These are phyloP conservation scores for Aureobasidium namibiae DNA, from an alignment of 2,329 filamentous ascomycete species.

Conservation along the genomic window DNA sequence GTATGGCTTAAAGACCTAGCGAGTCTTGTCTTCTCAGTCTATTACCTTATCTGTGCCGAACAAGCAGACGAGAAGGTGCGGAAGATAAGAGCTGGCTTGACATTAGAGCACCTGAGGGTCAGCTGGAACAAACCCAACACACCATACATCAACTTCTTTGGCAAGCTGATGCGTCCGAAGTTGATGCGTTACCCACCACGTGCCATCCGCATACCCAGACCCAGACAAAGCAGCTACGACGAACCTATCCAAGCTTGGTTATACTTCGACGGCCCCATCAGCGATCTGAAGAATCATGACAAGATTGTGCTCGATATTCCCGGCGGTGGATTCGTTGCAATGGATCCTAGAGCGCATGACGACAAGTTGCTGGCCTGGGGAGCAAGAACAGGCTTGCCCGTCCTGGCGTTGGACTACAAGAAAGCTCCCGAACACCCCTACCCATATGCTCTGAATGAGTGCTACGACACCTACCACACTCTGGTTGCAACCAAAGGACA, in stretches of 20 bases:
- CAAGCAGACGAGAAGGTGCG: conserved; percentile 94
- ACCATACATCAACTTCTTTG: conserved; percentile 70
- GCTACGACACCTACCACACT: conserved; percentile 74
- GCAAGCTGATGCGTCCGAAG: conserved; percentile 64
- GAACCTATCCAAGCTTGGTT: conserved; percentile 82
- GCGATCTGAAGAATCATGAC: conserved; percentile 65
- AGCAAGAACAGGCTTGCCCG: conserved; percentile 74
- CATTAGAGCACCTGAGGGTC: conserved; percentile 81
- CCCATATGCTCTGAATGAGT: conserved; percentile 78
- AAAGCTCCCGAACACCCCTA: conserved; percentile 82
- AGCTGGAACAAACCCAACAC: conserved; percentile 94
- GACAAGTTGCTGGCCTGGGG: conserved; percentile 93
- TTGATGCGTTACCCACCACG: conserved; percentile 64
- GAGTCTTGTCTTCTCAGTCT: conserved; percentile 75
- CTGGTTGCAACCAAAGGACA: conserved; percentile 64
- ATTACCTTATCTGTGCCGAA: conserved; percentile 88
- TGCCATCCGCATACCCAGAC: conserved; percentile 75
- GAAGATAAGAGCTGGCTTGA: conserved; percentile 77
- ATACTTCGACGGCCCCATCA: conserved; percentile 84
- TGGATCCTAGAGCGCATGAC: conserved; percentile 90
- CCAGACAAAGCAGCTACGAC: conserved; percentile 68
- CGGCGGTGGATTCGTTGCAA: conserved; percentile 91
- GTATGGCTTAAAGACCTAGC: conserved; percentile 77
- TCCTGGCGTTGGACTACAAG: conserved; percentile 84
- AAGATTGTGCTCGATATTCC: conserved; percentile 83